Evolutionary conservation across 371 early-diverging fungal genomes (phyloP).

Genomic region (Lichtheimia corymbifera): DNA sequence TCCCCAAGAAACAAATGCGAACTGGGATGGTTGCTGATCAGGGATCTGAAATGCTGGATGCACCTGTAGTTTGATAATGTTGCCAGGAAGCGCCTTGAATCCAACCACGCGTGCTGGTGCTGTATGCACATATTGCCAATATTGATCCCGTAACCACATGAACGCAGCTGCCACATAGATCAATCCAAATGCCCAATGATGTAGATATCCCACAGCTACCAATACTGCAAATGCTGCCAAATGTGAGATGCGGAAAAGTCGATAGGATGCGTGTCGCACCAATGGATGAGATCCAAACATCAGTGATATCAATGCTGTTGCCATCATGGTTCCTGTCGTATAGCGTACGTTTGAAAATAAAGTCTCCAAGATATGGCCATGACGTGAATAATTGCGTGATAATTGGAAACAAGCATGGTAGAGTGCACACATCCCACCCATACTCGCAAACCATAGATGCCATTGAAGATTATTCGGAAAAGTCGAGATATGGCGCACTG

Average conservation of each 20-base stretch:
- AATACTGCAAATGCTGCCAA: conserved; percentile 20
- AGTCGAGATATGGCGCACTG: conserved; percentile 25
- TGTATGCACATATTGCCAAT: conserved; percentile 8
- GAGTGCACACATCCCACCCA: conserved; percentile 23
- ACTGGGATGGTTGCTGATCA: conserved; percentile 27
- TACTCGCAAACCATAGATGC: conserved; percentile 39
- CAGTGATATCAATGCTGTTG: conserved; percentile 12
- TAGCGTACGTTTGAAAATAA: conserved; percentile 27
- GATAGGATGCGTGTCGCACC: conserved; percentile 30
- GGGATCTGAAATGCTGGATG: conserved; percentile 15
- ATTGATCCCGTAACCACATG: conserved; percentile 37
- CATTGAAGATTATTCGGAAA: conserved; percentile 15
- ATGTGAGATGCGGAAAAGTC: conserved; percentile 38
- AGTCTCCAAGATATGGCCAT: conserved; percentile 11
- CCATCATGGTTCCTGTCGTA: conserved; percentile 24
- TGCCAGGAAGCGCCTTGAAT: conserved; percentile 25
- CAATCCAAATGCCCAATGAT: conserved; percentile 35
- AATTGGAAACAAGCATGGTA: conserved; percentile 38
- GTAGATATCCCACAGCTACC: conserved; percentile 23
- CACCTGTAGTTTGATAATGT: conserved; percentile 25
- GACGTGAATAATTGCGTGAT: conserved; percentile 20
- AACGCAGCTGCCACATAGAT: conserved; percentile 27
- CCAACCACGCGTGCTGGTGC: conserved; percentile 7
- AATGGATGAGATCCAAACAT: conserved; percentile 36
- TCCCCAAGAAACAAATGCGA: conserved; percentile 26